Percentiles rank a stretch among this genome's conserved stretches.
These are phyloP conservation scores for Hymenoscyphus scutula DNA, from an alignment of 2,329 filamentous ascomycete species.

Conservation along the genomic window DNA sequence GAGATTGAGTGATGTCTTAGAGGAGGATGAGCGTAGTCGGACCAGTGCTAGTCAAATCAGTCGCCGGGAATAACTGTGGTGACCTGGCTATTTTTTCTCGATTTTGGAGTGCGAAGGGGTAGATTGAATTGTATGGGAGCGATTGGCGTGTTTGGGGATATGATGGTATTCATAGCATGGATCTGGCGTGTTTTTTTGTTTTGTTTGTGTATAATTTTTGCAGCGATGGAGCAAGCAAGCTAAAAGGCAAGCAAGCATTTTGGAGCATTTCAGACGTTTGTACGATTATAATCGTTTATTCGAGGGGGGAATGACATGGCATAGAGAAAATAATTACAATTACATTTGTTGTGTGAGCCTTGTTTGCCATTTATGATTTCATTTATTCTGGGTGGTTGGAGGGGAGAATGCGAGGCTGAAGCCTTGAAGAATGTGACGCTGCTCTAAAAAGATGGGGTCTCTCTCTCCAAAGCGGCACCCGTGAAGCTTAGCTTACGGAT, in stretches of 20 bases:
- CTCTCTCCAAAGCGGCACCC: background rate
- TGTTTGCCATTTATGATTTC: too few species aligned
- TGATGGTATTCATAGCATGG: background rate
- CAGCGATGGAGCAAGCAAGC: background rate
- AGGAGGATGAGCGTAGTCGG: slow-evolving; percentile 77
- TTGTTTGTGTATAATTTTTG: background rate
- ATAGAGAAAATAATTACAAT: slow-evolving; percentile 17
- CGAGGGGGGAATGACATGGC: background rate
- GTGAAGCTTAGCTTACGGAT: background rate
- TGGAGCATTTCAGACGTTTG: slow-evolving; percentile 12
- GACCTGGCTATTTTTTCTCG: background rate
- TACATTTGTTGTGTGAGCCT: background rate
- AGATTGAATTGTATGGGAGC: background rate
- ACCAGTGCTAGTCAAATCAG: slow-evolving; percentile 53
- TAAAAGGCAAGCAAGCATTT: background rate
- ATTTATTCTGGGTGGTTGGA: slow-evolving; percentile 14
- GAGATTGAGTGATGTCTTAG: slow-evolving; percentile 81
- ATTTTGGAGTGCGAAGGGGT: background rate
- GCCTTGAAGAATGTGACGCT: slow-evolving; percentile 12
- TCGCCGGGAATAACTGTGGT: slow-evolving; percentile 19
- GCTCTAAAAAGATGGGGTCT: background rate
- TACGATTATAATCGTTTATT: slow-evolving; percentile 16
- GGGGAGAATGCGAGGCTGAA: slow-evolving; percentile 14
- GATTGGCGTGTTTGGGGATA: background rate
- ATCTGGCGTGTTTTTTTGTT: background rate